These are phyloP conservation scores for Pterocarpus macrocarpus DNA, from an alignment of 306 rosid species.

Conservation along the genomic window DNA sequence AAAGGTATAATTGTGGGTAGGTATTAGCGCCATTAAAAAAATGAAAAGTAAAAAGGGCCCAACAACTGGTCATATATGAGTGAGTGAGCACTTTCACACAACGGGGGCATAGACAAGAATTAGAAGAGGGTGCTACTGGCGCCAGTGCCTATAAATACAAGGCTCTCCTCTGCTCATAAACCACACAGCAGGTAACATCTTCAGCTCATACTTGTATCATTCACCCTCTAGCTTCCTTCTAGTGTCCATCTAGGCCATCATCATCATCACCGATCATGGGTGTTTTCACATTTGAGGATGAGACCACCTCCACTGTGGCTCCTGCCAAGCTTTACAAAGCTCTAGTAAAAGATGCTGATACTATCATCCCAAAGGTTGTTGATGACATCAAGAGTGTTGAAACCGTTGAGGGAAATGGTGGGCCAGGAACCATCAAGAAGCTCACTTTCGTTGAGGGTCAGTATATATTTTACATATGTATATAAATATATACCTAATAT, in stretches of 20 bases:
- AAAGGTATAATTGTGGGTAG: no score
- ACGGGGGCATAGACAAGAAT: no score
- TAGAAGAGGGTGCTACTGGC: background rate
- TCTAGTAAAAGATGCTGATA: constrained; percentile 43
- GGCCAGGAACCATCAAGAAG: constrained; percentile 59
- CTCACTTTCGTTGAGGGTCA: constrained; percentile 42
- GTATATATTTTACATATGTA: background rate
- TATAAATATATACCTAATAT: background rate
- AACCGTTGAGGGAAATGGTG: constrained; percentile 54
- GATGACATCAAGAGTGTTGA: constrained; percentile 41
- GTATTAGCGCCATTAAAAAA: background rate
- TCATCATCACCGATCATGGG: constrained; percentile 54
- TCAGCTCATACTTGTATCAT: background rate
- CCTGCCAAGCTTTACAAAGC: constrained; percentile 60
- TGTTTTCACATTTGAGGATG: constrained; percentile 51
- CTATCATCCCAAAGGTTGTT: constrained; percentile 49
- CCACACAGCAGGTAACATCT: constrained; percentile 9
- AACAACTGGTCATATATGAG: no score
- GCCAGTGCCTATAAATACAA: constrained; percentile 30
- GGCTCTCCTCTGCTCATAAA: background rate
- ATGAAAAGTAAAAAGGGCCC: background rate
- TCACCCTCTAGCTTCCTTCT: background rate
- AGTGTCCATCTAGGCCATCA: background rate
- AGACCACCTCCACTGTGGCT: constrained; percentile 48
- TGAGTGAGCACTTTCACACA: background rate